Percentiles rank a stretch among this genome's conserved stretches.
These are phyloP conservation scores for Amanita rubescens DNA, from an alignment of 768 basidiomycete species.

Conservation along the genomic window DNA sequence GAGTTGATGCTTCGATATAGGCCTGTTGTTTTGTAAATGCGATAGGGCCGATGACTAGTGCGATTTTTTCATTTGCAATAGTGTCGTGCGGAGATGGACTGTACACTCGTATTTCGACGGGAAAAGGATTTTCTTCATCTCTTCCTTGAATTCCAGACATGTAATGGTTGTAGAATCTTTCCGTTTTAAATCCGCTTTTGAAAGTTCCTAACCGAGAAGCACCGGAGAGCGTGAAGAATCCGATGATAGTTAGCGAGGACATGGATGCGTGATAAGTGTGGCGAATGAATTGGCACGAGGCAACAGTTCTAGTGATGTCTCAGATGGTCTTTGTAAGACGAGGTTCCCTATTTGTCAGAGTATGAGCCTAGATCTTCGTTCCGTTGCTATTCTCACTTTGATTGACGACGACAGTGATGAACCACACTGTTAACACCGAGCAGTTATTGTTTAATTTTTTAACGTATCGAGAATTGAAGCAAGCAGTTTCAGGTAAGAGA, in stretches of 20 bases:
- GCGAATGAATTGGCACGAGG: too few relatives aligned
- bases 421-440: too few relatives aligned
- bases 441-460: too few relatives aligned
- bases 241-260: not conserved
- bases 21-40: slow-evolving; percentile 1
- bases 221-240: not conserved
- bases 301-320: too few relatives aligned
- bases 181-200: not conserved
- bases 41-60: not conserved
- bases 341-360: too few relatives aligned
- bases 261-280: not conserved
- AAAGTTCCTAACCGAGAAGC: not conserved
- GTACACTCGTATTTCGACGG: too few relatives aligned
- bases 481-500: too few relatives aligned
- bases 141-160: not conserved
- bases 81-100: not conserved
- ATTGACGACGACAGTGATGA: too few relatives aligned
- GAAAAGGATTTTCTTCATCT: not conserved
- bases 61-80: not conserved
- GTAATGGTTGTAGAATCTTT: not conserved
- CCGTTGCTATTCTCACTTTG: too few relatives aligned
- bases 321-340: too few relatives aligned
- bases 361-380: too few relatives aligned
- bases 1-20: not conserved
- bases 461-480: too few relatives aligned